Percentiles rank a stretch among this genome's conserved stretches.
These are phyloP conservation scores for Trapa bicornis DNA, from an alignment of 345 rosid species.

Conservation along the genomic window DNA sequence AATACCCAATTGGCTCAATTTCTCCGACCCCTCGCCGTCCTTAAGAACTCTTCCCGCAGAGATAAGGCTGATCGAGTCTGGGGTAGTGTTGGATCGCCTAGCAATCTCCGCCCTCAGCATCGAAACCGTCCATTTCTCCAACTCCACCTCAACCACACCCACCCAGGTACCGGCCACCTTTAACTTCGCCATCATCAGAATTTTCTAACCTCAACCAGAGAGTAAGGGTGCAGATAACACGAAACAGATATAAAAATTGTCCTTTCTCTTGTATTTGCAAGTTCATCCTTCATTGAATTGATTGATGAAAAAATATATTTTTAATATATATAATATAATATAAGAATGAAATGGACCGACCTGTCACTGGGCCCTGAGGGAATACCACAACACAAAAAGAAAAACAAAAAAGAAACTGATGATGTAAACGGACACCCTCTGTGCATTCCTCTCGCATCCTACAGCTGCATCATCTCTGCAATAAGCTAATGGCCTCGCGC, in stretches of 20 bases:
- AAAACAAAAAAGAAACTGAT: too few relatives aligned
- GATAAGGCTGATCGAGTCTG: slow-evolving; percentile 59
- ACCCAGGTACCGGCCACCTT: slow-evolving; percentile 86
- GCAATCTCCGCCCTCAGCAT: slow-evolving; percentile 74
- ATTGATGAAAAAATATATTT: too few relatives aligned
- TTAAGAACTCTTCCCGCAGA: slow-evolving; percentile 62
- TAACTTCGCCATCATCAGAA: slow-evolving; percentile 40
- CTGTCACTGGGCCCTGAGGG: too few relatives aligned
- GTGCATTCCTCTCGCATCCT: background rate
- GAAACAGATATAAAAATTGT: background rate
- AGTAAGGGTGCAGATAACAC: background rate
- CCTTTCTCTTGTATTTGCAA: too few relatives aligned
- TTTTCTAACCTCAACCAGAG: background rate
- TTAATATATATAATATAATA: too few relatives aligned
- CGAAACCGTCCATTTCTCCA: slow-evolving; percentile 62
- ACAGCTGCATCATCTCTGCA: background rate
- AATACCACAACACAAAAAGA: too few relatives aligned
- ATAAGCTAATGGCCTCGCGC: slow-evolving; percentile 12
- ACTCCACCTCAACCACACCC: slow-evolving; percentile 64
- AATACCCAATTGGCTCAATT: slow-evolving; percentile 46
- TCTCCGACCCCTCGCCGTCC: slow-evolving; percentile 44
- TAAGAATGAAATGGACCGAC: too few relatives aligned
- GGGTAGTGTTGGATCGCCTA: slow-evolving; percentile 37
- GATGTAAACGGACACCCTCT: background rate
- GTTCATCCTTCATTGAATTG: too few relatives aligned